These are phyloP conservation scores for Phallus indusiatus DNA, from an alignment of 768 basidiomycete genomes.

Conservation along the genomic window DNA sequence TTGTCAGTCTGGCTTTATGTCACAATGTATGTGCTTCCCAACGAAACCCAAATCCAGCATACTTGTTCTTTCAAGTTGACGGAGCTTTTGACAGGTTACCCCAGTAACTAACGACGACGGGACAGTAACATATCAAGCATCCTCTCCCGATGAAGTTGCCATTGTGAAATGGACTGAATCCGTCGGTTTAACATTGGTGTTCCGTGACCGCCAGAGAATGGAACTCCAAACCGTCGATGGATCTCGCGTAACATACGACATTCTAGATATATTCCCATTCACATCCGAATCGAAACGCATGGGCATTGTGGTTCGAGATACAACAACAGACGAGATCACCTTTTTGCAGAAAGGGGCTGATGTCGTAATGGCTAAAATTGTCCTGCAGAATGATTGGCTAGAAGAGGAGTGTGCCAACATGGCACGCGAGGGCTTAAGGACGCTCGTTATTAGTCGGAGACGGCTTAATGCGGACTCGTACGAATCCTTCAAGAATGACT, in stretches of 20 bases:
- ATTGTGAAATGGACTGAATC: slow-evolving; percentile 97
- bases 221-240: slow-evolving; percentile 69
- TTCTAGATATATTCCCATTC: slow-evolving; percentile 95
- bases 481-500: slow-evolving; percentile 56
- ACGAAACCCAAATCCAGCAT: background rate
- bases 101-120: slow-evolving; percentile 94
- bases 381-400: slow-evolving; percentile 96
- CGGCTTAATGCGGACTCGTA: slow-evolving; percentile 61
- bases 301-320: slow-evolving; percentile 91
- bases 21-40: slow-evolving; percentile 64
- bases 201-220: slow-evolving; percentile 87
- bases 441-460: slow-evolving; percentile 86
- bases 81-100: slow-evolving; percentile 56
- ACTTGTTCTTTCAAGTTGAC: too few species aligned
- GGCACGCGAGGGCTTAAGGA: slow-evolving; percentile 92
- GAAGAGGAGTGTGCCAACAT: slow-evolving; percentile 99
- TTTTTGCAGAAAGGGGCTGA: slow-evolving; percentile 98
- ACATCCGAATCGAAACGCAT: slow-evolving; percentile 98
- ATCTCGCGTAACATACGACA: slow-evolving; percentile 57
- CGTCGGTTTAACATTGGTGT: slow-evolving; percentile 80
- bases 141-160: slow-evolving; percentile 97
- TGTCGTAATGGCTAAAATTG: slow-evolving; percentile 94
- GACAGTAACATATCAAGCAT: slow-evolving; percentile 93
- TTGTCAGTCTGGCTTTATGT: slow-evolving; percentile 87
- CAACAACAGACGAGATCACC: slow-evolving; percentile 61